phyloP scores from a whole-genome alignment of 257 asterid species.

The Solanum pimpinellifolium region DNA sequence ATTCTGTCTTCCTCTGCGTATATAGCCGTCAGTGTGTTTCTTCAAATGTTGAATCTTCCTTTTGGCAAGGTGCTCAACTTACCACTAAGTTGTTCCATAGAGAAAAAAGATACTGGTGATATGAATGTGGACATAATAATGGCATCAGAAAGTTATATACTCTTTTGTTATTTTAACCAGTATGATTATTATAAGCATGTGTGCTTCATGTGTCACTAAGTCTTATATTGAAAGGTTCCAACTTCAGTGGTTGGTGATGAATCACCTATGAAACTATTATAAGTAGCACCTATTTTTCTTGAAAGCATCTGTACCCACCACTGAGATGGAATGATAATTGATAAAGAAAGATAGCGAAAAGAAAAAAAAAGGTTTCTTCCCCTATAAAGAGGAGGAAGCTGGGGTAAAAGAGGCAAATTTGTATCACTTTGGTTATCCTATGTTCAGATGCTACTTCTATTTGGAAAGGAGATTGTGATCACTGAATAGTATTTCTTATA shows the following conservation, averaged over 20 bases:
- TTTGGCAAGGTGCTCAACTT: constrained; percentile 20
- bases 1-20: neutral
- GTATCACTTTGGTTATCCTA: neutral
- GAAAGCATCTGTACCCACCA: neutral
- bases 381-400: neutral
- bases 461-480: neutral
- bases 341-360: neutral
- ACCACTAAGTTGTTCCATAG: constrained; percentile 10
- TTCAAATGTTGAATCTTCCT: constrained; percentile 38
- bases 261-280: neutral
- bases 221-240: neutral
- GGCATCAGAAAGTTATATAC: constrained; percentile 1
- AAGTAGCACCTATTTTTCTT: neutral
- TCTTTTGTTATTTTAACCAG: neutral
- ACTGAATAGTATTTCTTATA: neutral
- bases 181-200: neutral
- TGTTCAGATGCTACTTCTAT: neutral
- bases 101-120: neutral
- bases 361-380: neutral
- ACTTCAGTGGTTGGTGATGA: neutral
- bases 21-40: constrained; percentile 23
- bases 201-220: neutral
- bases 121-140: constrained; percentile 10
- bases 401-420: neutral
- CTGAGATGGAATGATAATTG: neutral